A percentile compares a stretch with the other conserved stretches of the same genome.
Evolutionary conservation across 2,329 filamentous ascomycete genomes (phyloP).

Genomic region (Fusarium protoensiforme): DNA sequence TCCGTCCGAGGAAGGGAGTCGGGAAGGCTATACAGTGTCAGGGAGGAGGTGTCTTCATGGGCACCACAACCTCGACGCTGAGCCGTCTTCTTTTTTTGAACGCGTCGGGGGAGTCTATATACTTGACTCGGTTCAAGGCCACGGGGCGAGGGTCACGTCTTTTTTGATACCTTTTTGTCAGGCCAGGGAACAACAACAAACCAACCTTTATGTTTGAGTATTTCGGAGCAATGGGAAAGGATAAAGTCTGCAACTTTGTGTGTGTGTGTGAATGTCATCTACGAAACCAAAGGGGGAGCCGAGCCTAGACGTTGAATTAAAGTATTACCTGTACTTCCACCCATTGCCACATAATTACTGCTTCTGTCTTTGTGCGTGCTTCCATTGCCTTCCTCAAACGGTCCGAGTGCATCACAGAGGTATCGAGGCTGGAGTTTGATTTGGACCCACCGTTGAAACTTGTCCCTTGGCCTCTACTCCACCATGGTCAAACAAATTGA

Average conservation of each 20-base stretch:
- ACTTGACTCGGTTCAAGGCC: constrained; percentile 21
- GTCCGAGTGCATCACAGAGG: not conserved
- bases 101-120: constrained; percentile 10
- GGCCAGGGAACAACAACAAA: constrained; percentile 24
- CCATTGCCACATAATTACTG: not conserved
- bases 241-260: constrained; percentile 37
- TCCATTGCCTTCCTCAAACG: constrained; percentile 3
- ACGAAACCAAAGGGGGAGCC: constrained; percentile 24
- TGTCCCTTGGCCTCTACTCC: not conserved
- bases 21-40: constrained; percentile 31
- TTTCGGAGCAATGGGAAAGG: constrained; percentile 40
- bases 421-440: not conserved
- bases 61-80: not conserved
- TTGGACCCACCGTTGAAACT: not conserved
- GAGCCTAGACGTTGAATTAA: constrained; percentile 37
- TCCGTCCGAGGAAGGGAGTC: constrained; percentile 29
- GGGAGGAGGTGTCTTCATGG: constrained; percentile 28
- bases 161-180: constrained; percentile 42
- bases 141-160: constrained; percentile 28
- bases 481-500: not conserved
- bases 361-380: not conserved
- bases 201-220: constrained; percentile 34
- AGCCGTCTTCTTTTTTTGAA: constrained; percentile 13
- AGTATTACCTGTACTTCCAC: constrained; percentile 35
- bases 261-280: constrained; percentile 36